Conservation (phyloP, 805 yeast genomes). For the Lipomyces chichibuensis region DNA sequence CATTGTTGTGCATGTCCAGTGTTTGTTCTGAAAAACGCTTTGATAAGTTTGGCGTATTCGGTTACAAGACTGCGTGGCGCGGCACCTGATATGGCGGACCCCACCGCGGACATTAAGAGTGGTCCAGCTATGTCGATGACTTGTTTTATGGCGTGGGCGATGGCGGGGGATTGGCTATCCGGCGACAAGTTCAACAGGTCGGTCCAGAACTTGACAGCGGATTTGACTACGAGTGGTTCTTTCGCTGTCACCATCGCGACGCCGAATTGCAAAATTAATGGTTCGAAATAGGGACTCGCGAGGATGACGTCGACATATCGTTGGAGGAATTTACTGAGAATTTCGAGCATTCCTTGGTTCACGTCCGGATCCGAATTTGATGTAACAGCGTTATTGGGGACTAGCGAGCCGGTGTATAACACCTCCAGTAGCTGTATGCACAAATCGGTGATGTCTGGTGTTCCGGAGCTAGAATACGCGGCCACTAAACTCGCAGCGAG, state of each 20-base stretch:
- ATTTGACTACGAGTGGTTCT: slow-evolving; percentile 61
- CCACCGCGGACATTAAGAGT: slow-evolving; percentile 7
- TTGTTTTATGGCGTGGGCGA: background rate
- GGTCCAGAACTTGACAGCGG: slow-evolving; percentile 61
- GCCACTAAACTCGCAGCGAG: slow-evolving; percentile 18
- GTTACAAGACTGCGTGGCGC: slow-evolving; percentile 27
- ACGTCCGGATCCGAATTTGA: slow-evolving; percentile 38
- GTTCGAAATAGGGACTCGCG: slow-evolving; percentile 8
- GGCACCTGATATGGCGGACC: slow-evolving; percentile 31
- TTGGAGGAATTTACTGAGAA: slow-evolving; percentile 36
- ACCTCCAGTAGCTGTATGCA: slow-evolving; percentile 12
- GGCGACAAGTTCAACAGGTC: background rate
- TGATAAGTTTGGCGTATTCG: slow-evolving; percentile 26
- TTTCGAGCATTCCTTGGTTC: slow-evolving; percentile 39
- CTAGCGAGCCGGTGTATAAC: slow-evolving; percentile 12
- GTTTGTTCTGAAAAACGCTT: slow-evolving; percentile 10
- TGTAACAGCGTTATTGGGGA: background rate
- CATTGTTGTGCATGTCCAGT: slow-evolving; percentile 23
- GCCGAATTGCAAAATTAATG: slow-evolving; percentile 44
- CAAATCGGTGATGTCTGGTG: background rate
- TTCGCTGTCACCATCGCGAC: slow-evolving; percentile 49
- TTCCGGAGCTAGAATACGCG: background rate
- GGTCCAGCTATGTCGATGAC: slow-evolving; percentile 11
- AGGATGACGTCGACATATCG: slow-evolving; percentile 32
- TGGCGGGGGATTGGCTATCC: background rate